Evolutionary conservation across 495 filamentous ascomycete genomes (phyloP), one percentile per base, ranked within the genome.

Genomic region (Lasiosphaeris hirsuta): DNA sequence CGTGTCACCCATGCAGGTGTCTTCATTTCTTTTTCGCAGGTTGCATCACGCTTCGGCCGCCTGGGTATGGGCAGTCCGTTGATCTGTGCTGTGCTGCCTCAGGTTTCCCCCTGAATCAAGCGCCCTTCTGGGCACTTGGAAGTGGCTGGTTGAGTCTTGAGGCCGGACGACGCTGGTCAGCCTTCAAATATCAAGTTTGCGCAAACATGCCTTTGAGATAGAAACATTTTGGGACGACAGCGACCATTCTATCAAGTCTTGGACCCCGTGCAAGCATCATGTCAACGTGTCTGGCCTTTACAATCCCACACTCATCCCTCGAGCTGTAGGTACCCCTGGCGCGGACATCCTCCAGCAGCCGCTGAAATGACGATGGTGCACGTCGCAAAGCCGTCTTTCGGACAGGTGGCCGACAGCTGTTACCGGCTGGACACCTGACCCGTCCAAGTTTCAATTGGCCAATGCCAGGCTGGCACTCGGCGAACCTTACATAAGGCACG

Each of bases 401-500:
- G 30, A 45, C 43, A 45, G 43, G 18, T 5, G 17, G 43, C 5
- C 15, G 43, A 17, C 34, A n/a, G 14, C 35, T 51, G 48, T 17
- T 38, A 7, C 14, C 30, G 35, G 14, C 49, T 38, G 49, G 6
- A 14, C 15, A 19, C 49, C 49, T 35, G 35, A 38, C 36, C 15
- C 4, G 14, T 10, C n/a, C 33, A 8, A 10, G n/a, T 9, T 10
- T n/a, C 10, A 11, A 42, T 51, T 59, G 57, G 17, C 35, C 42
- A 55, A 48, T 55, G 18, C 10, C 5, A 57, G 30, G 51, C 51
- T 53, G 10, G 38, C 33, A 7, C 30, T n/a, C n/a, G n/a, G n/a
- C n/a, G n/a, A n/a, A 35, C 34, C 53, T 63, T 63, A 60, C 36
- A 47, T 63, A 63, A 63, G 51, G 43, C 40, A 19, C 13, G 57